A percentile compares a stretch with the other conserved stretches of the same genome.
These are phyloP conservation scores for Phytophthora sp. DNA, from an alignment of 352 stramenopile genomes.

Conservation along the genomic window DNA sequence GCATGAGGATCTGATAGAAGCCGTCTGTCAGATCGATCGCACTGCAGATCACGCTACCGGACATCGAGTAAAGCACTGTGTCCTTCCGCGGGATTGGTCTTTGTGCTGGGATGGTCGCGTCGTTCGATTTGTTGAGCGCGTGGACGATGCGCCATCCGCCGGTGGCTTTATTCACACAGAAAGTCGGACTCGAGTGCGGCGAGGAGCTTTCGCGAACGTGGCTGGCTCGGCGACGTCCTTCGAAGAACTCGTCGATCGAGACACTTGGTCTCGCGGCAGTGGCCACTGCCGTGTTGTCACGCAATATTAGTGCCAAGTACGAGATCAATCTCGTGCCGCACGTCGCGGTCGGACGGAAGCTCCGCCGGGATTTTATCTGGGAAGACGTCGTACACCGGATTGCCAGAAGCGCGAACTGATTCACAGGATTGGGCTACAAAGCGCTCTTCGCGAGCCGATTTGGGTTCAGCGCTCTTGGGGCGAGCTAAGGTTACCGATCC, in stretches of 20 bases:
- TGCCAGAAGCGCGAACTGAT: not conserved
- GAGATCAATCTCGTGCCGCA: slow-evolving; percentile 1
- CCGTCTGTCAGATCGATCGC: too few species aligned
- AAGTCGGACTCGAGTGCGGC: not conserved
- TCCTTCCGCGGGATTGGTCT: too few species aligned
- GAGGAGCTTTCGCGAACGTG: not conserved
- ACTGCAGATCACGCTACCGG: too few species aligned
- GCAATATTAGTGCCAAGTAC: not conserved
- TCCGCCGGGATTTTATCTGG: not conserved
- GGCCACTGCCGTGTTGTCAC: not conserved
- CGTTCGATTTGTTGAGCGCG: too few species aligned
- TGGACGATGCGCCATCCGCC: too few species aligned
- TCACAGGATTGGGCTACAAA: not conserved
- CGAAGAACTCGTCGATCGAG: not conserved
- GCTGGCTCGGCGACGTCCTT: not conserved
- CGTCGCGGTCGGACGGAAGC: not conserved
- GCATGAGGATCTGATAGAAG: too few species aligned
- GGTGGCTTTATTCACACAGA: too few species aligned
- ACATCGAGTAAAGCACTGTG: too few species aligned
- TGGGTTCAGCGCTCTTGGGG: too few species aligned
- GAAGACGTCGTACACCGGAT: too few species aligned
- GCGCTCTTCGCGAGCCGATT: not conserved
- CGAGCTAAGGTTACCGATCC: too few species aligned
- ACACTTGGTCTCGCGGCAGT: not conserved
- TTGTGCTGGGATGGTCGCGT: too few species aligned